phyloP scores from a whole-genome alignment of 805 yeast genomes.

The Nakazawaea peltata region DNA sequence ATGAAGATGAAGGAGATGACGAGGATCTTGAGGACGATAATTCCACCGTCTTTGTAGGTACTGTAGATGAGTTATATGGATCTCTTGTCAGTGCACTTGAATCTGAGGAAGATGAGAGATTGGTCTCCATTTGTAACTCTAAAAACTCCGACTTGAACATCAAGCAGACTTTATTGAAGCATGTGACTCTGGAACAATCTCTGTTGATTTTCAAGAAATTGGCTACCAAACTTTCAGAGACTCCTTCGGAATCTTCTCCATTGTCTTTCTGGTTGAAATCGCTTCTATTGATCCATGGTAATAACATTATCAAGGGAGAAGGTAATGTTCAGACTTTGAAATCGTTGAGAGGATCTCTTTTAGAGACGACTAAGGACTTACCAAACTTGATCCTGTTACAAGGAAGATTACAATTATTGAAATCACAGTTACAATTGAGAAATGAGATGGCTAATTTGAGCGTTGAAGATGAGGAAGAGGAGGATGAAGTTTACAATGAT shows the following conservation, averaged over 20 bases:
- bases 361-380: conserved; percentile 46
- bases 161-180: conserved; percentile 45
- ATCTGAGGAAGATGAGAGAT: conserved; percentile 16
- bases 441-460: conserved; percentile 33
- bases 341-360: conserved; percentile 48
- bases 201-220: conserved; percentile 36
- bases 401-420: conserved; percentile 75
- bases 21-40: conserved; percentile 10
- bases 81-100: conserved; percentile 16
- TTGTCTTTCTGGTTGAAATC: conserved; percentile 69
- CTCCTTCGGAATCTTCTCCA: conserved; percentile 44
- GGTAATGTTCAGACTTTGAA: conserved; percentile 49
- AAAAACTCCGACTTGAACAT: conserved; percentile 36
- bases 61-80: conserved; percentile 17
- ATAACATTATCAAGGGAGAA: conserved; percentile 44
- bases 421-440: conserved; percentile 69
- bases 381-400: conserved; percentile 71
- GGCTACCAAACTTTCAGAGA: conserved; percentile 40
- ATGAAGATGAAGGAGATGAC: conserved; percentile 20
- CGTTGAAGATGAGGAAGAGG: conserved; percentile 24
- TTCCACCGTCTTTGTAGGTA: conserved; percentile 10
- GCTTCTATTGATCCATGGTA: conserved; percentile 64
- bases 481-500: conserved; percentile 26
- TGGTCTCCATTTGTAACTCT: conserved; percentile 24
- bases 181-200: conserved; percentile 38